Conservation (phyloP, 192 early-diverging fungal genomes). For the Coemansia sp. region DNA sequence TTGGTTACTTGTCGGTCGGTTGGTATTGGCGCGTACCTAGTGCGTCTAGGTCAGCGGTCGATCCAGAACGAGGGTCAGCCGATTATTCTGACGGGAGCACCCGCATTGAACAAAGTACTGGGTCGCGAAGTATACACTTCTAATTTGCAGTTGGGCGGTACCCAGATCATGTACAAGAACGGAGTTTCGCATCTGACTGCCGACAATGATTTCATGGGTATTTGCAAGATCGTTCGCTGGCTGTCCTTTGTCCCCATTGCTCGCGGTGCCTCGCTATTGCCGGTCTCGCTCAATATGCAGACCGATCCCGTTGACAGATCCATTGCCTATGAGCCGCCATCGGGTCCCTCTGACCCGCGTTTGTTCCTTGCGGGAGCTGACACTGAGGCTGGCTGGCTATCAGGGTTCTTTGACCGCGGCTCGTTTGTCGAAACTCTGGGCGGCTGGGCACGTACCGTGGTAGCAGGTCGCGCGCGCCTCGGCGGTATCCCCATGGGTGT, state of each 20-base stretch:
- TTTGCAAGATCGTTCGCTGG: conserved; percentile 92
- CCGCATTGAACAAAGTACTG: conserved; percentile 96
- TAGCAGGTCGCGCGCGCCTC: conserved; percentile 90
- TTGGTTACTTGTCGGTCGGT: conserved; percentile 97
- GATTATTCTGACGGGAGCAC: conserved; percentile 96
- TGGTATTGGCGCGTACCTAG: conserved; percentile 98
- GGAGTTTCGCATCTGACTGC: conserved; percentile 97
- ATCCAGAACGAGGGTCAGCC: conserved; percentile 98
- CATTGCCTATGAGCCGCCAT: conserved; percentile 81
- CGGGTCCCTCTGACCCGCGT: conserved; percentile 87
- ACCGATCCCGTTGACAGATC: conserved; percentile 79
- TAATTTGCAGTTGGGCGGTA: conserved; percentile 97
- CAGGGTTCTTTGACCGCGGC: conserved; percentile 97
- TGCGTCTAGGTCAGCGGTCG: conserved; percentile 95
- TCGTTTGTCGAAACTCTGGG: conserved; percentile 94
- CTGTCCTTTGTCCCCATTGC: conserved; percentile 83
- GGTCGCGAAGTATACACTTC: conserved; percentile 98
- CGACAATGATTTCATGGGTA: conserved; percentile 91
- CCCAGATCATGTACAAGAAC: conserved; percentile 99
- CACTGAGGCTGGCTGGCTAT: conserved; percentile 64
- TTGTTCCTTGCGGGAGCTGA: conserved; percentile 83
- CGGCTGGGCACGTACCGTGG: conserved; percentile 97
- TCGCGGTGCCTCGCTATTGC: conserved; percentile 65
- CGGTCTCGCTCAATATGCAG: conserved; percentile 57
- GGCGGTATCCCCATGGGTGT: conserved; percentile 97